Evolutionary conservation across 768 basidiomycete species (phyloP).

Genomic region (Rhodotorula babjevae): DNA sequence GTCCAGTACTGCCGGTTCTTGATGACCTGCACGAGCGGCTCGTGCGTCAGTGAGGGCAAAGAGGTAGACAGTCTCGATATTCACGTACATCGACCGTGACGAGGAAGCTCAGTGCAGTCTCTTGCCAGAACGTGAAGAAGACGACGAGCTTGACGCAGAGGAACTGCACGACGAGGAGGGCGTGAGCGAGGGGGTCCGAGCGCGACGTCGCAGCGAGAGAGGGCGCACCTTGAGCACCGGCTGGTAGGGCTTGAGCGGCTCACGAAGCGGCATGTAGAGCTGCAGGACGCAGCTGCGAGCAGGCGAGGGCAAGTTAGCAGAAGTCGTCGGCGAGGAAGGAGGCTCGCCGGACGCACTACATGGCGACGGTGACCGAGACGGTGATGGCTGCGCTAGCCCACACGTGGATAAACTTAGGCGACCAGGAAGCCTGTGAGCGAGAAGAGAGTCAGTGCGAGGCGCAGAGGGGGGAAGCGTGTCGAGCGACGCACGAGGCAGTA

Average conservation of each 20-base stretch:
- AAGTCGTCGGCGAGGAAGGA: accelerated
- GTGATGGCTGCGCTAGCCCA: conserved; percentile 59
- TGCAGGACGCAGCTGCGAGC: conserved; percentile 54
- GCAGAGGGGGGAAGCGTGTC: background rate
- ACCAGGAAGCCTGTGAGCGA: conserved; percentile 54
- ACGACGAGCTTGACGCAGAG: conserved; percentile 26
- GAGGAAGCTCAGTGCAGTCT: conserved; percentile 55
- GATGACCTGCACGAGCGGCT: conserved; percentile 48
- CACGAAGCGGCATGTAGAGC: conserved; percentile 59
- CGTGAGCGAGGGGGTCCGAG: too few relatives aligned
- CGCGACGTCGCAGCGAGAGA: background rate
- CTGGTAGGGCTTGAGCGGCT: conserved; percentile 56
- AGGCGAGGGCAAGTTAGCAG: too few relatives aligned
- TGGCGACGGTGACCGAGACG: conserved; percentile 66
- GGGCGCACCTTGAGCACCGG: conserved; percentile 60
- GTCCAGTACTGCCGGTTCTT: conserved; percentile 56
- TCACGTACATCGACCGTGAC: conserved; percentile 50
- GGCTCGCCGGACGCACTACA: conserved; percentile 52
- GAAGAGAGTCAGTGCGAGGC: background rate
- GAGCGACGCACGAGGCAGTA: conserved; percentile 60
- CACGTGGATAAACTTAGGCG: conserved; percentile 63
- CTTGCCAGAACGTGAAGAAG: conserved; percentile 61
- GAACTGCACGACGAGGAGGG: background rate
- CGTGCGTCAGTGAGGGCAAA: background rate
- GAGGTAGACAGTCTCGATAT: background rate